Conservation (phyloP, 208 protist species). For the Wallacemonas sp. region DNA sequence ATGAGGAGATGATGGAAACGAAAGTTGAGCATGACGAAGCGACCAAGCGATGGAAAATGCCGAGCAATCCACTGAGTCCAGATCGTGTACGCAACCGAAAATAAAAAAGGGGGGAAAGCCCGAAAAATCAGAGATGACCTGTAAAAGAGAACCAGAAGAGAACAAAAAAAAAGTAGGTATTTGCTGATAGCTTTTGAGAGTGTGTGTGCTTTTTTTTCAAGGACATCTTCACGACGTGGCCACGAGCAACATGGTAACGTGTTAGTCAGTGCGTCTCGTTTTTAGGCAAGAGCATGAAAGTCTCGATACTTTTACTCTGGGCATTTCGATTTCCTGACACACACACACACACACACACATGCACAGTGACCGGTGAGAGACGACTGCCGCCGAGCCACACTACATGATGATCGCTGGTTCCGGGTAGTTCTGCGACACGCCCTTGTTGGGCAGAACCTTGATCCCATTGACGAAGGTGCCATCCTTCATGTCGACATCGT, state of each 20-base stretch:
- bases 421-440: constrained; percentile 76
- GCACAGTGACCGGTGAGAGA: too few relatives aligned
- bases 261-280: too few relatives aligned
- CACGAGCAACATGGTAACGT: background rate
- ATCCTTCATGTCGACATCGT: constrained; percentile 93
- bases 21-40: too few relatives aligned
- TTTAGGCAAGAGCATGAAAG: too few relatives aligned
- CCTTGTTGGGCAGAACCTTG: constrained; percentile 96
- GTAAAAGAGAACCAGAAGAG: background rate
- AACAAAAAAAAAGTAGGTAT: background rate
- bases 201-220: constrained; percentile 4
- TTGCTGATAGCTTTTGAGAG: background rate
- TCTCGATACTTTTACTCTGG: too few relatives aligned
- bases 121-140: constrained; percentile 10
- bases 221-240: background rate
- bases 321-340: too few relatives aligned
- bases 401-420: constrained; percentile 95
- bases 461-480: constrained; percentile 93
- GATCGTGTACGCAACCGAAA: too few relatives aligned
- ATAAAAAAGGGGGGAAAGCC: constrained; percentile 14
- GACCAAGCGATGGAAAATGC: too few relatives aligned
- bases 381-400: constrained; percentile 14
- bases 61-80: too few relatives aligned
- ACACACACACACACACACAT: too few relatives aligned
- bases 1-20: too few relatives aligned